Evolutionary conservation across 192 early-diverging fungal genomes (phyloP).

Genomic region (Backusella circina): DNA sequence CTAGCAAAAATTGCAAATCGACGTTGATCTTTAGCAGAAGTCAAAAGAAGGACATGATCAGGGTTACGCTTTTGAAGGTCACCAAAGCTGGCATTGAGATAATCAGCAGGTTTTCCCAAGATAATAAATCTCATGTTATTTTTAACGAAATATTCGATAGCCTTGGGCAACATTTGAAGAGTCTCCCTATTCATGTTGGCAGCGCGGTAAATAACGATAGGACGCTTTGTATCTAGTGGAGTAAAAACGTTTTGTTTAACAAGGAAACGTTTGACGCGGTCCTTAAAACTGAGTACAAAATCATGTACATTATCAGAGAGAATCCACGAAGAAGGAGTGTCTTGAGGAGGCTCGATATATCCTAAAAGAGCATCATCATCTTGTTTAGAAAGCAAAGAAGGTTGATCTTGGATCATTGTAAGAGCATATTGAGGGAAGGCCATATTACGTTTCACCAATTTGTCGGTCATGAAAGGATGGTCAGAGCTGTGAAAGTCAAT

Average conservation of each 20-base stretch:
- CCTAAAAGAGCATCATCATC: not conserved
- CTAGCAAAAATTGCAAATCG: slow-evolving; percentile 46
- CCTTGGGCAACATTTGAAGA: not conserved
- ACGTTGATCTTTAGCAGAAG: slow-evolving; percentile 39
- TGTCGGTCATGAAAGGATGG: slow-evolving; percentile 41
- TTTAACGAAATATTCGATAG: slow-evolving; percentile 29
- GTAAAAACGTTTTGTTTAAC: slow-evolving; percentile 35
- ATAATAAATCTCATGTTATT: slow-evolving; percentile 39
- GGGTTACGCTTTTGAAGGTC: slow-evolving; percentile 10
- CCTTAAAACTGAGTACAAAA: slow-evolving; percentile 37
- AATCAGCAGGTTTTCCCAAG: slow-evolving; percentile 1
- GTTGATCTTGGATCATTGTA: slow-evolving; percentile 8
- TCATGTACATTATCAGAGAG: slow-evolving; percentile 1
- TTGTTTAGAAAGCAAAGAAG: not conserved
- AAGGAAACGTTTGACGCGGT: slow-evolving; percentile 43
- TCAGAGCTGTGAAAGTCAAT: slow-evolving; percentile 36
- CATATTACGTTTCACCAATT: slow-evolving; percentile 32
- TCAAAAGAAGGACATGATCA: slow-evolving; percentile 27
- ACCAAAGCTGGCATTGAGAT: not conserved
- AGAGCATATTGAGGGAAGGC: slow-evolving; percentile 40
- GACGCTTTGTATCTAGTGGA: slow-evolving; percentile 37
- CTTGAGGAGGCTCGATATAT: not conserved
- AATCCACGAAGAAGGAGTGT: slow-evolving; percentile 2
- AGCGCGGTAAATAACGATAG: slow-evolving; percentile 49
- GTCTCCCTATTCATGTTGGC: slow-evolving; percentile 48